Base-by-base conservation (phyloP, 1,284 basidiomycete species). In the Trichosporon sp. region DNA sequence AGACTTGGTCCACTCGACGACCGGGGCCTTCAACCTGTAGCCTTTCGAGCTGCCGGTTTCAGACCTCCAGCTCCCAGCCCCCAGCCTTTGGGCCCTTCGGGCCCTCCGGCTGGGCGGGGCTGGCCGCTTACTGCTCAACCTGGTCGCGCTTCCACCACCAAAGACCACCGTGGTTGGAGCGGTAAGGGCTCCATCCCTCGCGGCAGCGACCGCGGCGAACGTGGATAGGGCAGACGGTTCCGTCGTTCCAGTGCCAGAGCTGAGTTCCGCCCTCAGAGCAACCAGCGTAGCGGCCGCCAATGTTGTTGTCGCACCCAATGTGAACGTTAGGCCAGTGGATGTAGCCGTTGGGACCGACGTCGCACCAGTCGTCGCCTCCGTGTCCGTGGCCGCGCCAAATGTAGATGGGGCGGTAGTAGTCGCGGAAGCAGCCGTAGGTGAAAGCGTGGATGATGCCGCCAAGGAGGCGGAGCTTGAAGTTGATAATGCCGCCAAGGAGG, bases 171-270 rank as follows among this genome's bases (percentile, higher is more conserved):
- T 11, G n/a, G 33, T 6, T 11, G 56, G 19, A 27, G 11, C n/a
- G 11, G 56, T 23, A n/a, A 11, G 34, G 9, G 19, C 29, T 33
- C 31, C 56, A 58, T 11, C 23, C 21, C 21, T 16, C 11, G 34
- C 9, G n/a, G 32, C 32, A 10, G 34, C 56, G 36, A 21, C 56
- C 56, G 21, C 36, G 56, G 34, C 36, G 33, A 23, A 58, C 33
- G 56, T 37, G 23, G 21, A 58, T 34, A 11, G 56, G 56, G 56
- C 56, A 34, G 56, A 58, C n/a, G 6, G 33, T 25, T 2, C 56
- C 56, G 56, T 58, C 34, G 3, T n/a, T 6, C 56, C 56, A 58
- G 13, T n/a, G 33, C 56, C 56, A 58, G 32, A 58, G 56, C 56
- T 58, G 56, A 13, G 33, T 58, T 21, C 56, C 56, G 11, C 23